Conservation (phyloP, 106 monocot species). For the Ottelia alismoides region DNA sequence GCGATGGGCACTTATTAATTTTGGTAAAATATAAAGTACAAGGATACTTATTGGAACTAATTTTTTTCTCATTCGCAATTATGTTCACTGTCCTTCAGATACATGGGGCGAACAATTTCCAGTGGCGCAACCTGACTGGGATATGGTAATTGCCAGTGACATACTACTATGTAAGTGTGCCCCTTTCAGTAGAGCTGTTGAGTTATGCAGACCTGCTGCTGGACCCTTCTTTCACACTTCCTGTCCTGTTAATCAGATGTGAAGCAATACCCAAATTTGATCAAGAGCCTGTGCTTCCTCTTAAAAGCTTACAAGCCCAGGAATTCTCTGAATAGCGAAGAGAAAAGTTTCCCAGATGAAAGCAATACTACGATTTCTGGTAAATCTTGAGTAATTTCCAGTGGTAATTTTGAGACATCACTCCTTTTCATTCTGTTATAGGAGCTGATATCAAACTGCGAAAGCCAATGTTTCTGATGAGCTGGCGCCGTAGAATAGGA, state of each 20-base stretch:
- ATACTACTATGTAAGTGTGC: constrained; percentile 68
- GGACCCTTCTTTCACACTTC: not conserved
- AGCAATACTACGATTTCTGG: not conserved
- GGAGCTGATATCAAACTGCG: constrained; percentile 40
- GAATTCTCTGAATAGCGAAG: too few relatives aligned
- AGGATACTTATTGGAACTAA: too few relatives aligned
- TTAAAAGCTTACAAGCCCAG: constrained; percentile 40
- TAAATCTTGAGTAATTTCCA: not conserved
- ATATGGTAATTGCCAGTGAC: constrained; percentile 84
- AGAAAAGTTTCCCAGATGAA: not conserved
- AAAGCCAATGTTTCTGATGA: constrained; percentile 69
- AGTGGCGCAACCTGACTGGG: constrained; percentile 52
- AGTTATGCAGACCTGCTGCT: not conserved
- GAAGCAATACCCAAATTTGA: constrained; percentile 75
- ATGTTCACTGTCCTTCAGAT: constrained; percentile 42
- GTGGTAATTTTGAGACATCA: not conserved
- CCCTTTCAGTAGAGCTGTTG: not conserved
- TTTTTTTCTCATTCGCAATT: not conserved
- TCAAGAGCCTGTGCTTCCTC: constrained; percentile 75
- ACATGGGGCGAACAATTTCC: constrained; percentile 90
- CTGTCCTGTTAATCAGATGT: constrained; percentile 47
- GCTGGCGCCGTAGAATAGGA: constrained; percentile 80
- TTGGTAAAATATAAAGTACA: too few relatives aligned
- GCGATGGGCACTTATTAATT: too few relatives aligned
- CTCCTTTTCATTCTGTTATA: constrained; percentile 12